phyloP scores from a whole-genome alignment of 179 eudicot genomes.

The Gypsophila paniculata region DNA sequence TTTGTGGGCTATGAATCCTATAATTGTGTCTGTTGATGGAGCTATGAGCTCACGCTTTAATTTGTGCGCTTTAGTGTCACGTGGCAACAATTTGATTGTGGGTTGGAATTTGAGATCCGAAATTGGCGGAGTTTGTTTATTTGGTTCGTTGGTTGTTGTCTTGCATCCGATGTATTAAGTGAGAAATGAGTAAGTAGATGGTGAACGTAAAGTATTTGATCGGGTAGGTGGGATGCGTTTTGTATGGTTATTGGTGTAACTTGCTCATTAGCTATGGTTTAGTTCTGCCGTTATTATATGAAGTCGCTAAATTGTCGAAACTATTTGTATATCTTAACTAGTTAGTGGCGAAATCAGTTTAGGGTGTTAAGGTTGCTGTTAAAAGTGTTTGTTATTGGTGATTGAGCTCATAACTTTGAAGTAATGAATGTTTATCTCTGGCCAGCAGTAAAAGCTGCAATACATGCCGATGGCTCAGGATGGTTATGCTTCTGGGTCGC shows the following conservation, averaged over 20 bases:
- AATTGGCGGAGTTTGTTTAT: not conserved
- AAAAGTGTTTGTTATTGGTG: not conserved
- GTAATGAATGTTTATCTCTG: constrained; percentile 12
- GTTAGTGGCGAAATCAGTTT: not conserved
- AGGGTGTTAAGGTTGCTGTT: not conserved
- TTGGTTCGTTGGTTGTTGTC: not conserved
- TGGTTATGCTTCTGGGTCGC: constrained; percentile 49
- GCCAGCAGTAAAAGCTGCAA: constrained; percentile 15
- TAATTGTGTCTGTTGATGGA: not conserved
- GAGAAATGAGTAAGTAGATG: not conserved
- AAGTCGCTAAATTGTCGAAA: not conserved
- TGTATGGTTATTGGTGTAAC: not conserved
- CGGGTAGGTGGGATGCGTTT: not conserved
- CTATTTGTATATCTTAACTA: not conserved
- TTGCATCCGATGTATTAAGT: not conserved
- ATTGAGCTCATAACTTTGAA: not conserved
- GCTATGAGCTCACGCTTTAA: not conserved
- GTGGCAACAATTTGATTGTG: constrained; percentile 6
- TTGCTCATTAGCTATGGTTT: not conserved
- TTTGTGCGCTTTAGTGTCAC: not conserved
- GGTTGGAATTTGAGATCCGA: not conserved
- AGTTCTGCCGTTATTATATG: not conserved
- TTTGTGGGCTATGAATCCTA: not conserved
- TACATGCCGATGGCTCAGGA: constrained; percentile 46
- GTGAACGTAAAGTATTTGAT: not conserved